Base-by-base conservation (phyloP, 805 yeast genomes). In the Candida stauntonica region DNA sequence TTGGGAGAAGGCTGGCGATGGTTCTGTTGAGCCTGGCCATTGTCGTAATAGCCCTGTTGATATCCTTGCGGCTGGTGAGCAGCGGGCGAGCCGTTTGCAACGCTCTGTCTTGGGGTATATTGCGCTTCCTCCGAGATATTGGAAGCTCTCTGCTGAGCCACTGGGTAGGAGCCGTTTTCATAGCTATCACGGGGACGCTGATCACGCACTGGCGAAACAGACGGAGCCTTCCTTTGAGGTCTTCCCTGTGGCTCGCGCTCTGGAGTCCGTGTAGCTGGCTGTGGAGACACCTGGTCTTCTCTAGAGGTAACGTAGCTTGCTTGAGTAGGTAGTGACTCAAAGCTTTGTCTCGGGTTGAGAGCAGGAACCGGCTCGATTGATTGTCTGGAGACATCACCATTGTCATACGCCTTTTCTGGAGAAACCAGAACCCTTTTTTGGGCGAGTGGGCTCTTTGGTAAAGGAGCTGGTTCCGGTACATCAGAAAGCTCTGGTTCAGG, bases 391-490 rank as follows among this genome's bases (percentile, higher is more conserved):
- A 15, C 7, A 14, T 32, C 38, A 19, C 23, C 31, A 13, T 26
- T 27, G 19, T 5, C 35, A 16, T 2, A n/a, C 8, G 5, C 9
- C 23, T 29, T 32, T 20, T 31, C 30, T 17, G 40, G 27, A 15
- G 39, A 31, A 9, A 17, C 21, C 16, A 35, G 27, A 12, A 14
- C 18, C 18, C 37, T 29, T 29, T 37, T 33, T 20, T 40, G 20
- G 18, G 45, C 34, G 31, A 39, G 17, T 18, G 51, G 45, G 31
- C 47, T 43, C 40, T 41, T 38, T 16, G 55, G 53, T 8, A 42
- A 36, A 17, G 57, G 55, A 2, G 47, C 33, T 4, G 57, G 57
- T 17, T 41, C 44, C 9, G 51, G 40, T n/a, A 31, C 26, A 1
- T 35, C 41, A 1, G 39, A 24, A 5, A 48, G 14, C 7, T 36